Evolutionary conservation across 345 rosid species (phyloP).

Genomic region (Eutrema japonicum): DNA sequence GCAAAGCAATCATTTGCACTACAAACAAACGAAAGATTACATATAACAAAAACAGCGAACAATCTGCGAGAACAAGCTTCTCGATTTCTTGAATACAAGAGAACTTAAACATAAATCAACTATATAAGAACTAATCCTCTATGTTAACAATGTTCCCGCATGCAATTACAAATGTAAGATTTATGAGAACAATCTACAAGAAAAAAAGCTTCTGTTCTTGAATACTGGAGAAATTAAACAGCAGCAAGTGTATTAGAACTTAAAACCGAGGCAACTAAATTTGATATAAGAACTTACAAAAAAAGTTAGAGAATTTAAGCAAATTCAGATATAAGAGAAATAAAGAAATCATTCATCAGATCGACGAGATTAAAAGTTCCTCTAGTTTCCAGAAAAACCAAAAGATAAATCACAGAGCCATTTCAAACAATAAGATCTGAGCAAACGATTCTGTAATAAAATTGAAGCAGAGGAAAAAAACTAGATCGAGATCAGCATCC

Average conservation of each 20-base stretch:
- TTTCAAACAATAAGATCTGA: neutral
- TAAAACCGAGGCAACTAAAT: neutral
- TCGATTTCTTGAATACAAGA: neutral
- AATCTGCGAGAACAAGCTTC: neutral
- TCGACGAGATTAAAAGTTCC: neutral
- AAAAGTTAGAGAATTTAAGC: neutral
- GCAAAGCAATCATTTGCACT: neutral
- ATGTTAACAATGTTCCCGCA: neutral
- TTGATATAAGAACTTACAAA: neutral
- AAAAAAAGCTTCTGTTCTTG: too few relatives aligned
- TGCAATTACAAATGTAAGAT: too few relatives aligned
- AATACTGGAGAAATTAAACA: too few relatives aligned
- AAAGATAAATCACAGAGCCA: neutral
- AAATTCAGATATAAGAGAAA: neutral
- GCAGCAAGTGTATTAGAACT: too few relatives aligned
- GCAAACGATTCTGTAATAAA: too few relatives aligned
- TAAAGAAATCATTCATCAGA: constrained; percentile 1
- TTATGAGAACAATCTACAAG: too few relatives aligned
- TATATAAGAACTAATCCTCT: too few relatives aligned
- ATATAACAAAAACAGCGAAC: neutral
- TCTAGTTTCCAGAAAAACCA: too few relatives aligned
- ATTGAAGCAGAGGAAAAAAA: neutral
- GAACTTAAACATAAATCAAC: neutral
- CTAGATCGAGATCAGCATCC: neutral
- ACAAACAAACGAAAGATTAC: neutral